These are phyloP conservation scores for Puccinia hordei DNA, from an alignment of 1,284 basidiomycete genomes.

Conservation along the genomic window DNA sequence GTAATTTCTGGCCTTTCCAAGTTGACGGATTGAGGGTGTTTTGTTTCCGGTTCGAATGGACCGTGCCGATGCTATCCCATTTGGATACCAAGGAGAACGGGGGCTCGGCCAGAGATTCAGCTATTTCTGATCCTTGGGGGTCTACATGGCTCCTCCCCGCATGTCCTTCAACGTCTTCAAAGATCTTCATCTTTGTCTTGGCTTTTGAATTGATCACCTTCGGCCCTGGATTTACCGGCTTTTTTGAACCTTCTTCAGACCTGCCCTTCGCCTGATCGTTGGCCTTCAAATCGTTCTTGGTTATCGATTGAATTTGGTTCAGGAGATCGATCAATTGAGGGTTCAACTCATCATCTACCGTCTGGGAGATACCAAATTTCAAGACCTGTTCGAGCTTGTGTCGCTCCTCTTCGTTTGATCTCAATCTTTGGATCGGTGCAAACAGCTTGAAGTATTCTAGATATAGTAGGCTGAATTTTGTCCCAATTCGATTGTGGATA, in stretches of 20 bases:
- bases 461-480: slow-evolving; percentile 74
- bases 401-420: slow-evolving; percentile 64
- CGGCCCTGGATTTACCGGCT: not conserved
- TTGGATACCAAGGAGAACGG: slow-evolving; percentile 28
- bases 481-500: slow-evolving; percentile 76
- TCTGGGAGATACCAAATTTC: slow-evolving; percentile 31
- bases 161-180: slow-evolving; percentile 21
- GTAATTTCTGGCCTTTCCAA: slow-evolving; percentile 49
- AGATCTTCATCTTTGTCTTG: slow-evolving; percentile 41
- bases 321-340: not conserved
- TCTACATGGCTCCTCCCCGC: not conserved
- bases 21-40: slow-evolving; percentile 24
- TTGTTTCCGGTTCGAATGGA: slow-evolving; percentile 23
- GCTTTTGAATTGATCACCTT: slow-evolving; percentile 16
- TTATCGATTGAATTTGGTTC: slow-evolving; percentile 12
- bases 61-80: slow-evolving; percentile 44
- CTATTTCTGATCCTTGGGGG: not conserved
- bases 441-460: slow-evolving; percentile 79
- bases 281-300: not conserved
- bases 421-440: slow-evolving; percentile 63
- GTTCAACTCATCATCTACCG: slow-evolving; percentile 1
- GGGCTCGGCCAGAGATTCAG: not conserved
- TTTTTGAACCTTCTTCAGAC: not conserved
- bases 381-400: slow-evolving; percentile 25
- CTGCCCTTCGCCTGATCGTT: too few relatives aligned